Base-by-base conservation (phyloP, 768 basidiomycete species). In the Tylopilus sp. region DNA sequence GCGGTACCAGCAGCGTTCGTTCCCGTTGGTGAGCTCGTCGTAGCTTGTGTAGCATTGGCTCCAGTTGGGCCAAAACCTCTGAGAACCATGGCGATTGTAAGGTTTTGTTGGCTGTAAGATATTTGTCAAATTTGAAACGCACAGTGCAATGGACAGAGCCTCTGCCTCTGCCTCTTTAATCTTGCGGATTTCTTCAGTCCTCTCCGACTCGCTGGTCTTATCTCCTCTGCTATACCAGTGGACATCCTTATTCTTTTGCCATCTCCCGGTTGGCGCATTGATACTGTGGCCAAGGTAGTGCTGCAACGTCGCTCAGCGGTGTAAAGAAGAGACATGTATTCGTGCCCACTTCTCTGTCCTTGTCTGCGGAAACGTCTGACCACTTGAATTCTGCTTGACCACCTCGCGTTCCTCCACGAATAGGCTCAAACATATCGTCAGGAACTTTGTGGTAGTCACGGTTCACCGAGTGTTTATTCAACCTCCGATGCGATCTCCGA, bases 201-300 rank as follows among this genome's bases (percentile, higher is more conserved):
- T 75, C 56, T 83, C 82, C 12, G 68, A 67, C 14, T 81, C 81
- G 4, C 60, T 61, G 14, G 63, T 57, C 2, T 66, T 63, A 30
- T 55, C 25, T 6, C 93, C 91, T 26, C 94, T 84, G 62, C 75
- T 82, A 66, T 96, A 98, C 95, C 95, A 98, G 63, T 96, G 94
- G 16, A 98, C 74, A 63, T 98, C 95, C 68, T 95, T 93, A 75
- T 93, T 92, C 73, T 95, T 95, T 73, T 97, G 95, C 95, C 95
- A 98, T 43, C 95, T 78, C 2, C 95, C 95, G 1, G 91, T 91
- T 0, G 95, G 95, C 3, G 95, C 95, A 64, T 95, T 95, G 73
- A 97, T 83, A 48, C 90, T 90, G 67, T 96, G 92, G 6, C 95
- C 95, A 3, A 98, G 83, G 70, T 98, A 98, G 72, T 97, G 87